phyloP scores from a whole-genome alignment of 2,329 filamentous ascomycete species.

The Akanthomyces muscarius region DNA sequence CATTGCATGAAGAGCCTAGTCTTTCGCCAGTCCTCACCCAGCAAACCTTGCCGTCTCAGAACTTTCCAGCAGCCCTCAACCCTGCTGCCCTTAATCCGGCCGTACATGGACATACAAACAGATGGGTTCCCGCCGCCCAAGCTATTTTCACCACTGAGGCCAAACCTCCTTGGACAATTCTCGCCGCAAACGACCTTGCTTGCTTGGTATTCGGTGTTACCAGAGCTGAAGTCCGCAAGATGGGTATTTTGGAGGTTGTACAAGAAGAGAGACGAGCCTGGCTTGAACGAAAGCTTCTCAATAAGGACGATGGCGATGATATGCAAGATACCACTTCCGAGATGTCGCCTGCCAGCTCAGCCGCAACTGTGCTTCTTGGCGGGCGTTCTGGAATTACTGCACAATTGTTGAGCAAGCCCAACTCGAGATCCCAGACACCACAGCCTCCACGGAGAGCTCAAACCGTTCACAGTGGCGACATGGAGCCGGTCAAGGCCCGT shows the following conservation, averaged over 20 bases:
- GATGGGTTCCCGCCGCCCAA: constrained; percentile 87
- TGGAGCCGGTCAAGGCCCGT: constrained; percentile 51
- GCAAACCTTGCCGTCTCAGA: constrained; percentile 37
- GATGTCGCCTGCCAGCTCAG: constrained; percentile 36
- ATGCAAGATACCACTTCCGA: constrained; percentile 30
- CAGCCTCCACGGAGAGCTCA: constrained; percentile 59
- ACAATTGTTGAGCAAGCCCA: constrained; percentile 79
- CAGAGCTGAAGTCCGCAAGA: constrained; percentile 87
- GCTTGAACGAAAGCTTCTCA: constrained; percentile 79
- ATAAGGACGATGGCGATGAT: constrained; percentile 38
- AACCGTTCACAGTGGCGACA: constrained; percentile 56
- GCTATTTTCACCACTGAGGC: constrained; percentile 97
- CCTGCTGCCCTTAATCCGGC: constrained; percentile 50
- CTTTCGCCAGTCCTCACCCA: constrained; percentile 42
- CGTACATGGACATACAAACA: constrained; percentile 83
- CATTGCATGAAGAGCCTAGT: constrained; percentile 33
- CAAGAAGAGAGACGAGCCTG: constrained; percentile 83
- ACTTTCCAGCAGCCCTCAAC: constrained; percentile 46
- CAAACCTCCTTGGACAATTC: constrained; percentile 87
- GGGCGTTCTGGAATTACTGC: constrained; percentile 76
- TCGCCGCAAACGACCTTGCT: constrained; percentile 92
- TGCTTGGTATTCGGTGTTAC: constrained; percentile 99
- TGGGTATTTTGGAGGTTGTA: constrained; percentile 93
- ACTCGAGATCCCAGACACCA: constrained; percentile 52
- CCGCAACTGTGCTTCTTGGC: constrained; percentile 57